Evolutionary conservation across 192 early-diverging fungal species (phyloP).

Genomic region (Coemansia sp.): DNA sequence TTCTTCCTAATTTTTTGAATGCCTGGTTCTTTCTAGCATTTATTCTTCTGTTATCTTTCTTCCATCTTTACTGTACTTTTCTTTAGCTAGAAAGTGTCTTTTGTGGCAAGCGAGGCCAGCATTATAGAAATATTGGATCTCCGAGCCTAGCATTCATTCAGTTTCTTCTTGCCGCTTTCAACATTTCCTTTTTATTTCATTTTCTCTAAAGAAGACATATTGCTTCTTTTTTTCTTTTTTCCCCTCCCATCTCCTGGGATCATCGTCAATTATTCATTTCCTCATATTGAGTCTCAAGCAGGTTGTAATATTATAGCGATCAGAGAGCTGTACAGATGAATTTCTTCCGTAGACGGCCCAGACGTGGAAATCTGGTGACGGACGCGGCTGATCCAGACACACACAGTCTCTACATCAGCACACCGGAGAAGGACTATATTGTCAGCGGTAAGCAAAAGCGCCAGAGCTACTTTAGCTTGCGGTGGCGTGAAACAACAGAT

Average conservation of each 20-base stretch:
- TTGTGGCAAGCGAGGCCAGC: not conserved
- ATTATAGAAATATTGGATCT: not conserved
- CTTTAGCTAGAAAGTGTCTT: not conserved
- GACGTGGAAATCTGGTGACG: slow-evolving; percentile 13
- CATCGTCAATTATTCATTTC: not conserved
- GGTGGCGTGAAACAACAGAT: slow-evolving; percentile 16
- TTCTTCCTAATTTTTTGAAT: not conserved
- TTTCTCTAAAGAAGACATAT: no score
- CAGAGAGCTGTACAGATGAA: slow-evolving; percentile 25
- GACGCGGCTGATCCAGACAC: slow-evolving; percentile 1
- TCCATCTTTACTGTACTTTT: slow-evolving; percentile 4
- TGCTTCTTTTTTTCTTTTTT: no score
- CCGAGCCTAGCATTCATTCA: not conserved
- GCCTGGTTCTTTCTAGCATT: not conserved
- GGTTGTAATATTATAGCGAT: slow-evolving; percentile 1
- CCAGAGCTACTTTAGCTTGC: slow-evolving; percentile 42
- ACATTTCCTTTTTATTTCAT: no score
- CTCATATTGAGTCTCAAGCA: not conserved
- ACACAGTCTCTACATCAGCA: not conserved
- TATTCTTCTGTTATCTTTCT: slow-evolving; percentile 3
- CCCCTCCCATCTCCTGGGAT: no score
- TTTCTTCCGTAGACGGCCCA: slow-evolving; percentile 34
- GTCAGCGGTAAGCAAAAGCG: slow-evolving; percentile 17
- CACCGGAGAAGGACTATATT: not conserved
- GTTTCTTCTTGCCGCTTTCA: not conserved